Percentiles rank a stretch among this genome's conserved stretches.
Evolutionary conservation across 495 filamentous ascomycete genomes (phyloP).

Genomic region (Penicillium ucsense): DNA sequence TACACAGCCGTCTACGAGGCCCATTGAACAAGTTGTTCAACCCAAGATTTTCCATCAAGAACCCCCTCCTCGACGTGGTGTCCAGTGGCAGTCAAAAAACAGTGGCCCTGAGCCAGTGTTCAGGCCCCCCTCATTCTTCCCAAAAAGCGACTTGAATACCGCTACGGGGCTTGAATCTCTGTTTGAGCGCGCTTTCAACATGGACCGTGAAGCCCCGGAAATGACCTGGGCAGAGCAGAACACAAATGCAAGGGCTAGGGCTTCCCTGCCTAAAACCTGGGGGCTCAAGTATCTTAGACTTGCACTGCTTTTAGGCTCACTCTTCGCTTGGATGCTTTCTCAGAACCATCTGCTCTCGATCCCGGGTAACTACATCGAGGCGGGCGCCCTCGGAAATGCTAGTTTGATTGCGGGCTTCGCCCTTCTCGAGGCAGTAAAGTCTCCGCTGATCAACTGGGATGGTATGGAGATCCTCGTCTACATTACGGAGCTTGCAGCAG

Average conservation of each 20-base stretch:
- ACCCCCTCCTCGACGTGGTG: slow-evolving; percentile 10
- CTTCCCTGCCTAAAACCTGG: slow-evolving; percentile 8
- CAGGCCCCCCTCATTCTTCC: slow-evolving; percentile 43
- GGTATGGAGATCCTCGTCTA: slow-evolving; percentile 37
- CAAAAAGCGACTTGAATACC: slow-evolving; percentile 28
- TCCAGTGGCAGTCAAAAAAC: slow-evolving; percentile 12
- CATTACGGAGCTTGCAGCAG: slow-evolving; percentile 30
- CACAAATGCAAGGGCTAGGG: slow-evolving; percentile 2
- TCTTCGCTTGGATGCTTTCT: slow-evolving; percentile 26
- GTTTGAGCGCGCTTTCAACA: slow-evolving; percentile 36
- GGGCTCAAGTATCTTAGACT: slow-evolving; percentile 25
- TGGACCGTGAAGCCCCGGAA: slow-evolving; percentile 22
- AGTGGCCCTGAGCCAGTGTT: slow-evolving; percentile 25
- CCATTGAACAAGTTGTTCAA: slow-evolving; percentile 25
- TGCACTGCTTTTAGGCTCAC: slow-evolving; percentile 21
- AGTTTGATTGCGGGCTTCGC: slow-evolving; percentile 34
- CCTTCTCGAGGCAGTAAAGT: slow-evolving; percentile 29
- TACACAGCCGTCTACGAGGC: slow-evolving; percentile 40
- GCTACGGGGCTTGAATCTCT: slow-evolving; percentile 40
- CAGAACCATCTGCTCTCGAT: slow-evolving; percentile 22
- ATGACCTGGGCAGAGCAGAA: slow-evolving; percentile 7
- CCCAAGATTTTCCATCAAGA: slow-evolving; percentile 30
- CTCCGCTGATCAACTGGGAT: slow-evolving; percentile 29
- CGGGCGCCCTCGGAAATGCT: slow-evolving; percentile 29
- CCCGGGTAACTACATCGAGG: slow-evolving; percentile 34